A percentile compares a stretch with the other conserved stretches of the same genome.
phyloP scores from a whole-genome alignment of 352 stramenopile species.

The Plasmopara viticola region DNA sequence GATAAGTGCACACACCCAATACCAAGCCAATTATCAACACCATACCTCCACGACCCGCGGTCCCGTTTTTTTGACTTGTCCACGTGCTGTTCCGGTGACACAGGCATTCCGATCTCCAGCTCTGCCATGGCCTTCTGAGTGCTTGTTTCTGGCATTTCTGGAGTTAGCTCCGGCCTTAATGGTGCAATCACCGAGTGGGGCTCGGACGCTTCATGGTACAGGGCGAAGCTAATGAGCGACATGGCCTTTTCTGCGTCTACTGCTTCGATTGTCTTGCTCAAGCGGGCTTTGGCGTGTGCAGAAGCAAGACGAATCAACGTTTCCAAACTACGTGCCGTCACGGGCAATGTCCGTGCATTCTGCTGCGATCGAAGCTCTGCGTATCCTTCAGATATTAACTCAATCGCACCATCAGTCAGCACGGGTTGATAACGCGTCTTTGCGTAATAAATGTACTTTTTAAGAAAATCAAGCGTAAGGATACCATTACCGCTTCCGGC shows the following conservation, averaged over 20 bases:
- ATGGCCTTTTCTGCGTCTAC: slow-evolving; percentile 88
- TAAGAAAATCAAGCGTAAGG: slow-evolving; percentile 94
- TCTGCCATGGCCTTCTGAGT: slow-evolving; percentile 26
- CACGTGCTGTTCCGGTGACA: slow-evolving; percentile 12
- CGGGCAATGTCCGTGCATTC: slow-evolving; percentile 88
- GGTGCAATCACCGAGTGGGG: slow-evolving; percentile 17
- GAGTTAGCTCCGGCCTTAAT: slow-evolving; percentile 11
- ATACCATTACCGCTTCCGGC: slow-evolving; percentile 65
- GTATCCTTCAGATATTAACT: slow-evolving; percentile 96
- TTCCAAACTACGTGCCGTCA: slow-evolving; percentile 98
- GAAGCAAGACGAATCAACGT: slow-evolving; percentile 99
- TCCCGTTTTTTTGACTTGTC: slow-evolving; percentile 58
- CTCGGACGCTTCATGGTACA: slow-evolving; percentile 93
- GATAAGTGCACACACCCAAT: slow-evolving; percentile 1
- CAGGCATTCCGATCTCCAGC: slow-evolving; percentile 23
- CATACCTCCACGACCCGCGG: slow-evolving; percentile 55
- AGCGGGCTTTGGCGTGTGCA: slow-evolving; percentile 94
- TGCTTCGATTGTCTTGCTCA: slow-evolving; percentile 85
- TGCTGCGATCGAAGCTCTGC: slow-evolving; percentile 95
- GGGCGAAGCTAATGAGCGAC: slow-evolving; percentile 95
- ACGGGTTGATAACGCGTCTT: slow-evolving; percentile 91
- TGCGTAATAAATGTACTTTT: slow-evolving; percentile 99
- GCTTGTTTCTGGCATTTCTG: slow-evolving; percentile 9
- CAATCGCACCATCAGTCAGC: slow-evolving; percentile 79
- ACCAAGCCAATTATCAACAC: slow-evolving; percentile 1